These are phyloP conservation scores for Cavenderia fasciculata DNA, from an alignment of 78 protist genomes.

Conservation along the genomic window DNA sequence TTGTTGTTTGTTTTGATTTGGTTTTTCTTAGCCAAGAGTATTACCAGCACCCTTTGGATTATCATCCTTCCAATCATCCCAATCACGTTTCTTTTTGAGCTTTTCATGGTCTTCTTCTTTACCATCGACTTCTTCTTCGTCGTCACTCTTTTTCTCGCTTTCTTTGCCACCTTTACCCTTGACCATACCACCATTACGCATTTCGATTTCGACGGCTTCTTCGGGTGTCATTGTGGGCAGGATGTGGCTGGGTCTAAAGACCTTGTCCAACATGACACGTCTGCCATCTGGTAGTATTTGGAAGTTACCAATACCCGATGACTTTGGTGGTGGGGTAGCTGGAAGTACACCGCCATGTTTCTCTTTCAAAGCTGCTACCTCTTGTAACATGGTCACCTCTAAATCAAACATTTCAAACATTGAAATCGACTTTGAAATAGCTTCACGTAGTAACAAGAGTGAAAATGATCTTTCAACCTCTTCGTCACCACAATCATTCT, in stretches of 20 bases:
- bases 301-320: slow-evolving; percentile 50
- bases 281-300: slow-evolving; percentile 63
- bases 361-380: slow-evolving; percentile 32
- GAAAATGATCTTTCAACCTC: slow-evolving; percentile 63
- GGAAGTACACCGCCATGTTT: slow-evolving; percentile 49
- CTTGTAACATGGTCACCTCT: slow-evolving; percentile 25
- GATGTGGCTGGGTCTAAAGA: slow-evolving; percentile 67
- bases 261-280: slow-evolving; percentile 25
- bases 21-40: not conserved
- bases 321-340: slow-evolving; percentile 8
- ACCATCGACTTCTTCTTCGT: slow-evolving; percentile 22
- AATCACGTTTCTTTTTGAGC: slow-evolving; percentile 45
- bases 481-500: slow-evolving; percentile 58
- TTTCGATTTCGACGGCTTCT: slow-evolving; percentile 52
- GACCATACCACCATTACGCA: slow-evolving; percentile 68
- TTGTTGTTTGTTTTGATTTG: too few relatives aligned
- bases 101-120: slow-evolving; percentile 70
- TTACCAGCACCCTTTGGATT: slow-evolving; percentile 74
- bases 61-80: slow-evolving; percentile 82
- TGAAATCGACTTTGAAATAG: not conserved
- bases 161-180: slow-evolving; percentile 40
- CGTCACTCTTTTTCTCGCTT: slow-evolving; percentile 26
- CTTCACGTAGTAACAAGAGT: slow-evolving; percentile 14
- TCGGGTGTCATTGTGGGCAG: slow-evolving; percentile 74
- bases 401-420: slow-evolving; percentile 20